A percentile compares a stretch with the other conserved stretches of the same genome.
phyloP scores from a whole-genome alignment of 2,329 filamentous ascomycete species.

The Trichoderma hamatum region DNA sequence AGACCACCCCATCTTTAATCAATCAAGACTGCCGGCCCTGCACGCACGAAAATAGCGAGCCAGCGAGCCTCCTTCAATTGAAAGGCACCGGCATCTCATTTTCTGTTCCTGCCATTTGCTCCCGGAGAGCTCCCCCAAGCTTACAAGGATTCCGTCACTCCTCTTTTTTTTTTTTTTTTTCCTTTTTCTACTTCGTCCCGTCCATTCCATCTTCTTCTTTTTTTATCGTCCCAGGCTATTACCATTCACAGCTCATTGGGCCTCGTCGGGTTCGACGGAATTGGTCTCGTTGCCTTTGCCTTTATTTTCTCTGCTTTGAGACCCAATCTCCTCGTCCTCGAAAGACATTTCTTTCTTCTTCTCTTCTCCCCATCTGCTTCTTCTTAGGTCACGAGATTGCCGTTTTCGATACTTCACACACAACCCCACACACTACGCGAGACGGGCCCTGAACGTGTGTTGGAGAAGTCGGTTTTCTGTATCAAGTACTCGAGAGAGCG shows the following conservation, averaged over 20 bases:
- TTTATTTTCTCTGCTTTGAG: background rate
- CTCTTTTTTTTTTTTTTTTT: constrained; percentile 22
- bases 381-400: constrained; percentile 16
- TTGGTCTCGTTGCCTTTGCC: background rate
- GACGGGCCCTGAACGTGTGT: constrained; percentile 14
- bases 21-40: constrained; percentile 25
- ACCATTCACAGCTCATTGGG: background rate
- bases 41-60: constrained; percentile 23
- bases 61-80: constrained; percentile 21
- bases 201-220: background rate
- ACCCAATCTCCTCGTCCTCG: background rate
- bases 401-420: constrained; percentile 15
- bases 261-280: constrained; percentile 21
- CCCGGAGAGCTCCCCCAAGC: constrained; percentile 14
- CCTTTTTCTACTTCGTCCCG: constrained; percentile 15
- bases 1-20: constrained; percentile 15
- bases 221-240: background rate
- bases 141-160: constrained; percentile 19
- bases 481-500: constrained; percentile 5
- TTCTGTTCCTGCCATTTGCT: constrained; percentile 22
- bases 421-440: constrained; percentile 22
- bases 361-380: background rate
- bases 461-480: constrained; percentile 3
- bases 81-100: constrained; percentile 25
- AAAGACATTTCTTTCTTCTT: background rate